Evolutionary conservation across 106 monocot species (phyloP).

Genomic region (Alisma plantagoaquatica): DNA sequence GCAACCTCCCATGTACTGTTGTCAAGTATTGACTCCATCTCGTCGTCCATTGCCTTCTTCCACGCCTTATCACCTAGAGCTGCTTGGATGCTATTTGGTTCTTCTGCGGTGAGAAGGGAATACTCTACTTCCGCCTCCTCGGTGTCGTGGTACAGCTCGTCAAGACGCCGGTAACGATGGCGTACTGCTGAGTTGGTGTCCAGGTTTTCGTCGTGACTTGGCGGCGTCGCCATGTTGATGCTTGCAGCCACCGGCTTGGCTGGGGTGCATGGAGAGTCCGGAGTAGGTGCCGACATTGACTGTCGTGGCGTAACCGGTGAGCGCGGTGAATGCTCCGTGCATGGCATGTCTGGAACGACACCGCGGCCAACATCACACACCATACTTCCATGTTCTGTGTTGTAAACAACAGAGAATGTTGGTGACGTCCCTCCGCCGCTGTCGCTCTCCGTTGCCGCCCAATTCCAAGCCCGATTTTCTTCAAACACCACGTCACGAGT

Average conservation of each 20-base stretch:
- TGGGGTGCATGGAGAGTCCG: too few species aligned
- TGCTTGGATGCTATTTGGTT: neutral
- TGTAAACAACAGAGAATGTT: neutral
- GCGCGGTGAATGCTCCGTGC: too few species aligned
- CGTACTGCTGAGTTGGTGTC: neutral
- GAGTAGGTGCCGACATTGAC: neutral
- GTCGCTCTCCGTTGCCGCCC: neutral
- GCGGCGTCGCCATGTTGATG: neutral
- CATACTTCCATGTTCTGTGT: too few species aligned
- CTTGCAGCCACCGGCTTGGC: neutral
- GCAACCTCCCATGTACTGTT: too few species aligned
- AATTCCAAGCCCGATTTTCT: neutral
- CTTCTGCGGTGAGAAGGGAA: neutral
- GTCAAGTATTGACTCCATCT: too few species aligned
- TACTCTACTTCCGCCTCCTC: neutral
- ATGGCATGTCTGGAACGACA: too few species aligned
- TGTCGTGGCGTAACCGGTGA: neutral
- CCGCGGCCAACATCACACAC: too few species aligned
- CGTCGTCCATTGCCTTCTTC: too few species aligned
- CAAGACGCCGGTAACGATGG: neutral
- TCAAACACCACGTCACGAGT: neutral
- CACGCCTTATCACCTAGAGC: neutral
- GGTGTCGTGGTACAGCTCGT: neutral
- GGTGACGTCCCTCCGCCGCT: neutral
- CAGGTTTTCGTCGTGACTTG: neutral